Evolutionary conservation across 176 grass and related monocot genomes (phyloP), one percentile per base, ranked within the genome.

Genomic region (Bolboschoenus planiculmis): DNA sequence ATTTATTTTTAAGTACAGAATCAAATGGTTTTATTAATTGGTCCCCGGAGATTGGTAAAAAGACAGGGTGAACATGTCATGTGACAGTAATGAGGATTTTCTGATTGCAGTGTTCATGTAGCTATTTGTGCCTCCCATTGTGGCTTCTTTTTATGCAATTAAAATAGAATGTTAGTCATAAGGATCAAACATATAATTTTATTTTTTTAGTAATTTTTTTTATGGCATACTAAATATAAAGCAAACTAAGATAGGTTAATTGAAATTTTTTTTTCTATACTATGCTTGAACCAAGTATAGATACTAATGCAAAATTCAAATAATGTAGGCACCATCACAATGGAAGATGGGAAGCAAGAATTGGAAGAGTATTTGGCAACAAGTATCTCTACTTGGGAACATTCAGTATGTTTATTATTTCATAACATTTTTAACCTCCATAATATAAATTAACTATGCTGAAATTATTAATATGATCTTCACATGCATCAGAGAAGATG

Each of bases 351-450:
- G 96, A 99, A 65, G 96, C 96, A 1, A 87, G 96, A 16, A 93
- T 95, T 59, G 93, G 96, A 54, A 68, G 91, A 56, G 92, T 93
- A 31, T 81, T 90, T 26, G 93, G 96, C 33, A 95, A 93, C 82
- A 99, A 99, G 76, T 99, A 99, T 79, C 91, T 95, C 58, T 97
- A 94, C 70, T 30, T 97, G 54, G 95, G 95, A 75, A 97, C 95
- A 67, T 97, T 92, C 59, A 82, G 95, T 97, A 90, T 46, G 87
- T 40, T 57, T 56, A 30, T 82, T 47, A 54, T 66, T 2, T 27
- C 26, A 24, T 24, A 43, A 74, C 9, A 47, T 47, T 31, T 10
- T 18, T 53, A 47, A 63, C 55, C 27, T 81, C 7, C 14, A 56
- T 56, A 35, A 79, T 18, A n/a, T 56, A 56, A 29, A 79, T 57